These are phyloP conservation scores for Solanum phureja DNA, from an alignment of 257 asterid species.

Conservation along the genomic window DNA sequence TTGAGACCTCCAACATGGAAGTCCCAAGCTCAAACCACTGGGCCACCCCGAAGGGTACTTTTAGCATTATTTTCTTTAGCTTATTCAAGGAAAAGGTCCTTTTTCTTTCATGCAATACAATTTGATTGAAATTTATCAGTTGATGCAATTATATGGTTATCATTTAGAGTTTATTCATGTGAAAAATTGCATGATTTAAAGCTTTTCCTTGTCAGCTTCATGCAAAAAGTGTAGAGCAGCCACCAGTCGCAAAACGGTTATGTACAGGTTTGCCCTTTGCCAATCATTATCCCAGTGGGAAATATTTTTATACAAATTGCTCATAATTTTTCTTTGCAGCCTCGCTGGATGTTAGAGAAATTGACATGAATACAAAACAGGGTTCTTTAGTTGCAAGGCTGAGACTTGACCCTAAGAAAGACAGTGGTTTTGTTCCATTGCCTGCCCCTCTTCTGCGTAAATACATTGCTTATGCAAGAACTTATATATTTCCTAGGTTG, in stretches of 20 bases:
- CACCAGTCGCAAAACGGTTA: constrained; percentile 63
- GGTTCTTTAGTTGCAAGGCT: constrained; percentile 63
- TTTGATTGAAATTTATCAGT: not conserved
- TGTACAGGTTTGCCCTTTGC: constrained; percentile 47
- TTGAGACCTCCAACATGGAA: too few relatives aligned
- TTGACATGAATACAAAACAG: constrained; percentile 31
- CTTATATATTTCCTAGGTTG: constrained; percentile 78
- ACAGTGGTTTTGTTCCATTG: constrained; percentile 76
- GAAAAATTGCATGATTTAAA: not conserved
- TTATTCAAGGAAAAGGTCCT: not conserved
- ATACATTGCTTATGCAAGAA: constrained; percentile 91
- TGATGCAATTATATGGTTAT: not conserved
- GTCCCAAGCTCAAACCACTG: too few relatives aligned
- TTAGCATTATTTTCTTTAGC: not conserved
- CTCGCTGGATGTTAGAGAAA: constrained; percentile 27
- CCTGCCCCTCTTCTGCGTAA: constrained; percentile 92
- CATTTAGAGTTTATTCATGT: not conserved
- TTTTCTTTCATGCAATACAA: not conserved
- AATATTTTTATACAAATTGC: constrained; percentile 11
- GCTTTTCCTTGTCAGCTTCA: constrained; percentile 66
- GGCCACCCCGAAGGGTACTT: not conserved
- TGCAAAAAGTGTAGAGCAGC: constrained; percentile 56
- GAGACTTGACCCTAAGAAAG: constrained; percentile 75
- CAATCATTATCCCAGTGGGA: not conserved
- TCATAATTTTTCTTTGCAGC: constrained; percentile 31